Evolutionary conservation across 257 asterid genomes (phyloP).

Genomic region (Fraxinus cuspidata): DNA sequence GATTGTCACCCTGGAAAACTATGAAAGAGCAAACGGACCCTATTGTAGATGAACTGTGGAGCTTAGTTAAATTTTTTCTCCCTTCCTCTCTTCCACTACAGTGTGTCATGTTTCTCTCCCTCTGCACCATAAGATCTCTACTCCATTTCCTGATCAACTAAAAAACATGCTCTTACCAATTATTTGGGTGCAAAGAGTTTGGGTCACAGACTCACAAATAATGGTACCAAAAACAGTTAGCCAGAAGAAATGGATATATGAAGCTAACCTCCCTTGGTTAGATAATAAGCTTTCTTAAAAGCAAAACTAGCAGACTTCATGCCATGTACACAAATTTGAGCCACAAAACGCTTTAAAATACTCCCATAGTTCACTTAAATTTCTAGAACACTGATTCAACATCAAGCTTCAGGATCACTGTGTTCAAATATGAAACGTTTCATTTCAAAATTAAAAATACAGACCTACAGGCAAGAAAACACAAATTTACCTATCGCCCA

Average conservation of each 20-base stretch:
- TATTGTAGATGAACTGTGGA: background rate
- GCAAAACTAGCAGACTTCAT: background rate
- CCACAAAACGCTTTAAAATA: background rate
- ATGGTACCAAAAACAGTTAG: background rate
- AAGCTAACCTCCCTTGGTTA: background rate
- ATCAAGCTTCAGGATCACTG: background rate
- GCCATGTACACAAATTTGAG: background rate
- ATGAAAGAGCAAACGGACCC: background rate
- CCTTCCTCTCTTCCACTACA: background rate
- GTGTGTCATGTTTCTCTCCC: background rate
- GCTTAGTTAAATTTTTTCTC: background rate
- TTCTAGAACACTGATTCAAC: background rate
- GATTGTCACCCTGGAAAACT: background rate
- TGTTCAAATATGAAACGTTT: background rate
- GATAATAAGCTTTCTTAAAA: background rate
- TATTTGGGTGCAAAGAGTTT: background rate
- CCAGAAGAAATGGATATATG: background rate
- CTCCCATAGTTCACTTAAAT: background rate
- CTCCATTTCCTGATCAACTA: background rate
- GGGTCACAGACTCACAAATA: background rate
- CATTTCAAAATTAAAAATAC: background rate
- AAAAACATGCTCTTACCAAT: conserved; percentile 3
- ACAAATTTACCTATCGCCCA: background rate
- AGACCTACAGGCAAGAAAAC: background rate
- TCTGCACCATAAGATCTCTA: conserved; percentile 8